Percentiles rank a stretch among this genome's conserved stretches.
Conservation (phyloP, 2,329 filamentous ascomycete species). For the Magnaporthiopsis incrustans region DNA sequence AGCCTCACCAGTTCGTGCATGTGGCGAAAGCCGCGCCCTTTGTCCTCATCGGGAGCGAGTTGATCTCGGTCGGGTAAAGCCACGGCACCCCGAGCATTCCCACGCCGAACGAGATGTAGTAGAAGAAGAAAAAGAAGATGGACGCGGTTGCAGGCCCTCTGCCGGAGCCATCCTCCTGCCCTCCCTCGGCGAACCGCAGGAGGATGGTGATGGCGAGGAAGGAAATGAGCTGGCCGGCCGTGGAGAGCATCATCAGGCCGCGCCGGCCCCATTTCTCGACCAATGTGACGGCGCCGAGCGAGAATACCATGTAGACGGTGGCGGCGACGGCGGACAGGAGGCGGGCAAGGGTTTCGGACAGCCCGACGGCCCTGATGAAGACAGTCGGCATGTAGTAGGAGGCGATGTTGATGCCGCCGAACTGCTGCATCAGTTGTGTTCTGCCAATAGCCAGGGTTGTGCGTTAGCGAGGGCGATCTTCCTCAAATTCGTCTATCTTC, state of each 20-base stretch:
- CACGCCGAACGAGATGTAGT: constrained; percentile 18
- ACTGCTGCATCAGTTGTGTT: constrained; percentile 22
- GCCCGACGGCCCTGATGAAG: constrained; percentile 41
- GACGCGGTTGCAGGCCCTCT: constrained; percentile 13
- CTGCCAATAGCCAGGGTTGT: neutral
- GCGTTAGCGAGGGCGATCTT: neutral
- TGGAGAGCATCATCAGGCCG: constrained; percentile 42
- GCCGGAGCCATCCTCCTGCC: constrained; percentile 18
- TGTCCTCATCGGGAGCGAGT: constrained; percentile 32
- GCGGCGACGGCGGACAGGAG: constrained; percentile 42
- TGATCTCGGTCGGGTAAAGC: constrained; percentile 34
- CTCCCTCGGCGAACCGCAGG: constrained; percentile 26
- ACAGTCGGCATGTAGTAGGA: constrained; percentile 36
- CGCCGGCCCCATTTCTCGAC: constrained; percentile 38
- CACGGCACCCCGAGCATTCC: constrained; percentile 30
- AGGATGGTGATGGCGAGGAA: constrained; percentile 43
- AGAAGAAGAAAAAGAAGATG: constrained; percentile 17
- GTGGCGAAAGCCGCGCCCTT: constrained; percentile 28
- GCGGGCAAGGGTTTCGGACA: constrained; percentile 39
- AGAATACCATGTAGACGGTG: constrained; percentile 22
- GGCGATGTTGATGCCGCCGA: constrained; percentile 29
- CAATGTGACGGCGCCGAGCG: constrained; percentile 18
- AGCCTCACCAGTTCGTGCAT: constrained; percentile 24
- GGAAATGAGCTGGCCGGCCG: constrained; percentile 38
- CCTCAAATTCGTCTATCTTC: neutral